Base-by-base conservation (phyloP, 2,329 filamentous ascomycete species). In the Nannizziopsis arthrosporioides region DNA sequence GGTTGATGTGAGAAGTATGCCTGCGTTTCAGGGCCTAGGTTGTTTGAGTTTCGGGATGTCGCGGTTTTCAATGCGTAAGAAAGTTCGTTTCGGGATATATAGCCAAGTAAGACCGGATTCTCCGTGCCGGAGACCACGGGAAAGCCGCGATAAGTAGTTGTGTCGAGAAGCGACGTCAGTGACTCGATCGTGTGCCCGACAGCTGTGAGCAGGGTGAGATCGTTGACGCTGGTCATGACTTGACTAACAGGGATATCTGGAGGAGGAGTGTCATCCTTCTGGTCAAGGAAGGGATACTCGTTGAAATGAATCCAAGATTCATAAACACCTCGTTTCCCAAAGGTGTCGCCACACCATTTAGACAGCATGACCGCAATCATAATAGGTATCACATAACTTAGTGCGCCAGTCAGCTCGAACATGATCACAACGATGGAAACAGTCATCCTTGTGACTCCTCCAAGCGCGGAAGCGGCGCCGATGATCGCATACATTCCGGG, bases 351-450 rank as follows among this genome's bases (percentile, higher is more conserved):
- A 19, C 94, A 87, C 92, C 92, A 98, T 70, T 98, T 98, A 53
- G 85, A 85, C 39, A 96, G 76, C 89, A 98, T 94, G 61, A 98
- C 92, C 38, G 89, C 88, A 54, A 98, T 85, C 92, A 98, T 98
- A 65, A 96, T 98, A 47, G 92, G 92, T 6, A 98, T 78, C 42
- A 98, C 90, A 62, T 96, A 96, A 0, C 88, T 94, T 22, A 98
- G 75, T 1, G 92, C 92, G 45, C 92, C 92, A 0, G 92, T 98
- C 48, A 98, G 81, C 70, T 98, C 92, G 61, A 98, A 98, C 84
- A 95, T 95, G 69, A 98, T 98, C 59, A 96, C 92, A 3, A 98
- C 90, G 56, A 98, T 95, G 10, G 89, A 95, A 9, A 95, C 88
- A 0, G 92, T 98, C 81, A 98, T 93, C 56, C 90, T 80, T 14